These are phyloP conservation scores for Penicillium daleae DNA, from an alignment of 495 filamentous ascomycete genomes.

Conservation along the genomic window DNA sequence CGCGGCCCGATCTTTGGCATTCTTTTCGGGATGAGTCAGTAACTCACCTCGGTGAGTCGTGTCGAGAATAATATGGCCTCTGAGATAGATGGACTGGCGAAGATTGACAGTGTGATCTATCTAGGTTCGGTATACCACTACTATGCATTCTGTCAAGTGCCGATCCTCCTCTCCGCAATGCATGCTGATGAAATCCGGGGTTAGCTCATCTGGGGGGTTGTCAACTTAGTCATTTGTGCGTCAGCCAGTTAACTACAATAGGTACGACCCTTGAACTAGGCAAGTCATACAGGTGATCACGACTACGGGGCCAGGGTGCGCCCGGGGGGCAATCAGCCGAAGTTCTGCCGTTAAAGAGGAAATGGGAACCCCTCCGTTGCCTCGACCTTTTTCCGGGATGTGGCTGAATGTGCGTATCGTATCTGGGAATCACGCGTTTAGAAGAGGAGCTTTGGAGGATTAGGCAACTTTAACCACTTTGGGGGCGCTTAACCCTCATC, in stretches of 20 bases:
- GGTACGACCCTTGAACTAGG: too few species aligned
- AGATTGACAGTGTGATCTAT: neutral
- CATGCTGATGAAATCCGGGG: neutral
- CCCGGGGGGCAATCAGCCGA: conserved; percentile 3
- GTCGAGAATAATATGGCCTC: neutral
- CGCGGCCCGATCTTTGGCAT: neutral
- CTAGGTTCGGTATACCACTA: neutral
- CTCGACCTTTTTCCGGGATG: neutral
- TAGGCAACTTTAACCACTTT: neutral
- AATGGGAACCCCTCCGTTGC: neutral
- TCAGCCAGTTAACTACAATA: neutral
- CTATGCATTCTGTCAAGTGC: neutral
- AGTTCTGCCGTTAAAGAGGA: conserved; percentile 10
- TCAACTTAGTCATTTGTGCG: neutral
- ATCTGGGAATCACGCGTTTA: neutral
- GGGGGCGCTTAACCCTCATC: neutral
- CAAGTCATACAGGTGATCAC: too few species aligned
- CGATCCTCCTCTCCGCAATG: neutral
- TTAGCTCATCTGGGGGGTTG: neutral
- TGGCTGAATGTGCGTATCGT: neutral
- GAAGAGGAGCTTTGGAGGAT: neutral
- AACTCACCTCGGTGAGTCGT: too few species aligned
- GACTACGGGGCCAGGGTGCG: neutral
- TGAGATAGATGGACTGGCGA: neutral
- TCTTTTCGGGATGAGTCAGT: neutral